Conservation (phyloP, 2,329 filamentous ascomycete genomes). For the Sclerotinia subarctica region DNA sequence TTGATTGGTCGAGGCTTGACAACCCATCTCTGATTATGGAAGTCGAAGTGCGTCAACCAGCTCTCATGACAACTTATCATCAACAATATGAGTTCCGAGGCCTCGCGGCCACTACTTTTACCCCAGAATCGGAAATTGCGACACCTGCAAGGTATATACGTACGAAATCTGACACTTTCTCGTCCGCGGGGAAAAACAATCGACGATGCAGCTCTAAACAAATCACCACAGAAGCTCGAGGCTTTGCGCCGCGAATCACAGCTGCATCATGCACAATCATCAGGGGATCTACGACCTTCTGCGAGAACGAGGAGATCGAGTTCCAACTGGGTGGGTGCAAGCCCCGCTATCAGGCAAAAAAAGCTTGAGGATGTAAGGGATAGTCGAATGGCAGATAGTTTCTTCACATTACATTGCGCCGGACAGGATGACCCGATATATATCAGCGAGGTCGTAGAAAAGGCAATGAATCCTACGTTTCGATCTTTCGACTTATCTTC, state of each 20-base stretch:
- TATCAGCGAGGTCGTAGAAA: conserved; percentile 76
- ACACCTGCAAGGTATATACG: conserved; percentile 80
- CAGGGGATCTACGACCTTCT: conserved; percentile 47
- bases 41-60: not conserved
- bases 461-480: conserved; percentile 90
- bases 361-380: conserved; percentile 71
- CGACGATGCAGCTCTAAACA: conserved; percentile 72
- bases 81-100: conserved; percentile 36
- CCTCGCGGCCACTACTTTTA: conserved; percentile 49
- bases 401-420: conserved; percentile 78
- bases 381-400: conserved; percentile 75
- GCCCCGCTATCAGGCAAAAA: conserved; percentile 62
- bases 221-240: conserved; percentile 59
- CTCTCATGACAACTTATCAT: conserved; percentile 16
- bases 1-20: conserved; percentile 3
- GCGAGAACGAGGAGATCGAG: conserved; percentile 53
- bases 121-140: conserved; percentile 82
- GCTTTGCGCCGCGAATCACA: conserved; percentile 47
- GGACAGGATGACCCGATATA: conserved; percentile 73
- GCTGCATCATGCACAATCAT: conserved; percentile 56
- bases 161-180: conserved; percentile 77
- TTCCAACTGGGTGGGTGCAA: conserved; percentile 59
- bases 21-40: not conserved
- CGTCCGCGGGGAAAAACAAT: conserved; percentile 58
- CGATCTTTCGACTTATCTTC: conserved; percentile 73